phyloP scores from a whole-genome alignment of 495 filamentous ascomycete genomes.

The Corynascus novoguineensis region DNA sequence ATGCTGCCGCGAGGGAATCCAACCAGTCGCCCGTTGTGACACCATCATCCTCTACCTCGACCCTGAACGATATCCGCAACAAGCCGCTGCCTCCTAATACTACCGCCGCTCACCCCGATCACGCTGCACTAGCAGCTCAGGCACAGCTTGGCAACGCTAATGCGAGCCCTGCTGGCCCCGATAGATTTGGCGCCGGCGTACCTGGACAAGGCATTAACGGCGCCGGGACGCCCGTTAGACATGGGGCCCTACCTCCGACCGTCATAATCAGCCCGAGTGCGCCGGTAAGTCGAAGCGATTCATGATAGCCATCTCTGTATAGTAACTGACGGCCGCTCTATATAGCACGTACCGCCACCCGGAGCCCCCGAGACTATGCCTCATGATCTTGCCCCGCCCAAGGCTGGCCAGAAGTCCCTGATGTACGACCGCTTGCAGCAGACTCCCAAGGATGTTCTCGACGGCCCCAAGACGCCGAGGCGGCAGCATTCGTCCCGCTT shows the following conservation, averaged over 20 bases:
- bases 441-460: slow-evolving; percentile 89
- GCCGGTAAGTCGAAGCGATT: slow-evolving; percentile 59
- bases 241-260: slow-evolving; percentile 71
- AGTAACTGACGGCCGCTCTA: slow-evolving; percentile 21
- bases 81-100: slow-evolving; percentile 68
- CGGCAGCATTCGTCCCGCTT: slow-evolving; percentile 96
- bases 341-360: slow-evolving; percentile 84
- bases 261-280: slow-evolving; percentile 94
- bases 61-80: slow-evolving; percentile 77
- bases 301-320: neutral
- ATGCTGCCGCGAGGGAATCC: slow-evolving; percentile 52
- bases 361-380: slow-evolving; percentile 97
- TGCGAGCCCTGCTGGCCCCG: slow-evolving; percentile 31
- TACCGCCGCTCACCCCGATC: slow-evolving; percentile 52
- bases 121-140: slow-evolving; percentile 42
- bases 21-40: slow-evolving; percentile 58
- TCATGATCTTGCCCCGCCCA: slow-evolving; percentile 89
- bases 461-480: slow-evolving; percentile 91
- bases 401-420: slow-evolving; percentile 76
- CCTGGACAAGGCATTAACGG: slow-evolving; percentile 49
- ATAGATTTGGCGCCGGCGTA: slow-evolving; percentile 41
- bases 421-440: slow-evolving; percentile 89
- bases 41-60: slow-evolving; percentile 80
- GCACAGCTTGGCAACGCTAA: slow-evolving; percentile 20
- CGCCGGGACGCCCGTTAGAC: slow-evolving; percentile 62